These are phyloP conservation scores for Pleomassaria siparia DNA, from an alignment of 2,329 filamentous ascomycete species.

Conservation along the genomic window DNA sequence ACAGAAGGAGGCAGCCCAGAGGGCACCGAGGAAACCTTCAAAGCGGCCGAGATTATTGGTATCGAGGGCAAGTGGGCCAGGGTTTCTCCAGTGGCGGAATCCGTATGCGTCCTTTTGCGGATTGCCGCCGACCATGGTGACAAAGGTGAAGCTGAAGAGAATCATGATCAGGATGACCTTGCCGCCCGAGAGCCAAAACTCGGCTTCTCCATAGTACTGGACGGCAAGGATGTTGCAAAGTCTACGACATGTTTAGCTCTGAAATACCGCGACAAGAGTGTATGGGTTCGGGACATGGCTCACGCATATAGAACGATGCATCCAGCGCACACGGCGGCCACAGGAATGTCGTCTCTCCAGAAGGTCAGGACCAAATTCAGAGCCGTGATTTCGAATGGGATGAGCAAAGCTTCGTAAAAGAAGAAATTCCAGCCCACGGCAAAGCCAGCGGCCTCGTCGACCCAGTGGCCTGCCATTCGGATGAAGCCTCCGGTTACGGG, in stretches of 20 bases:
- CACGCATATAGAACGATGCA: conserved; percentile 48
- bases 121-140: conserved; percentile 50
- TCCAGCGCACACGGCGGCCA: conserved; percentile 44
- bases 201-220: conserved; percentile 47
- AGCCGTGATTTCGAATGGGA: conserved; percentile 56
- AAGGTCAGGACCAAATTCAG: conserved; percentile 42
- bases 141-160: conserved; percentile 50
- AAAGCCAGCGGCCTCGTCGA: conserved; percentile 66
- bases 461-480: conserved; percentile 65
- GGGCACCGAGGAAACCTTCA: conserved; percentile 42
- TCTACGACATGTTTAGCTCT: conserved; percentile 28
- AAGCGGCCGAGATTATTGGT: conserved; percentile 14
- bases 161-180: conserved; percentile 51
- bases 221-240: conserved; percentile 51
- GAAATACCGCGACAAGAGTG: background rate
- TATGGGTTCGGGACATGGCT: conserved; percentile 15
- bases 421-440: conserved; percentile 56
- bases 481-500: conserved; percentile 66
- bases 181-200: conserved; percentile 50
- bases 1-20: conserved; percentile 49
- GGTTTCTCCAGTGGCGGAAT: conserved; percentile 49
- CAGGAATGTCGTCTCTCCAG: conserved; percentile 50
- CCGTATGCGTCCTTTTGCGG: conserved; percentile 46
- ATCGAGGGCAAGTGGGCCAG: conserved; percentile 37
- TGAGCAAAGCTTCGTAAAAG: conserved; percentile 54